Conservation (phyloP, 345 rosid genomes). For the Lepidium sativum region DNA sequence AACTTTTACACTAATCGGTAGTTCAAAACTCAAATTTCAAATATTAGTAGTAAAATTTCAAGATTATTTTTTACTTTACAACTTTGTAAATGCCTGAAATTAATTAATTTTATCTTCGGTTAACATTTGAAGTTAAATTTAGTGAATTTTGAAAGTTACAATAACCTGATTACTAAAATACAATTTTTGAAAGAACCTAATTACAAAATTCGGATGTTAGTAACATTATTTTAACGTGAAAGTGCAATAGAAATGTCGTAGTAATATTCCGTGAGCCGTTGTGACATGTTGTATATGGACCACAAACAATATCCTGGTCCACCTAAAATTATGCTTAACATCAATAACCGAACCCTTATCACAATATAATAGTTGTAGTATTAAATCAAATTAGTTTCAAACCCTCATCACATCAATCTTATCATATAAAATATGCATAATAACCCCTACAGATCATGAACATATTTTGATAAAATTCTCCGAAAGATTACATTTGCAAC, state of each 20-base stretch:
- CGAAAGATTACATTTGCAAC: background rate
- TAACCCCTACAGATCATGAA: background rate
- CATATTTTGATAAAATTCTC: background rate
- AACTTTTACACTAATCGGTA: too few relatives aligned
- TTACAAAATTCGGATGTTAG: background rate
- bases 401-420: background rate
- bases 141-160: too few relatives aligned
- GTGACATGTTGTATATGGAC: constrained; percentile 17
- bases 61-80: too few relatives aligned
- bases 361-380: background rate
- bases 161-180: too few relatives aligned
- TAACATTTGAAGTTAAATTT: too few relatives aligned
- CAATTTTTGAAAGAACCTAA: too few relatives aligned
- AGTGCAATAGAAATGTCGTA: background rate
- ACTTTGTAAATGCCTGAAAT: too few relatives aligned
- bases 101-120: too few relatives aligned
- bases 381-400: background rate
- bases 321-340: background rate
- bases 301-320: constrained; percentile 7
- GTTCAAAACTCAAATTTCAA: too few relatives aligned
- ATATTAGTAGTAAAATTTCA: too few relatives aligned
- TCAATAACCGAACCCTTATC: constrained; percentile 8
- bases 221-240: background rate
- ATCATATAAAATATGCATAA: background rate
- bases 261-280: background rate